These are phyloP conservation scores for Apium graveolens DNA, from an alignment of 129 eudicot species.

Conservation along the genomic window DNA sequence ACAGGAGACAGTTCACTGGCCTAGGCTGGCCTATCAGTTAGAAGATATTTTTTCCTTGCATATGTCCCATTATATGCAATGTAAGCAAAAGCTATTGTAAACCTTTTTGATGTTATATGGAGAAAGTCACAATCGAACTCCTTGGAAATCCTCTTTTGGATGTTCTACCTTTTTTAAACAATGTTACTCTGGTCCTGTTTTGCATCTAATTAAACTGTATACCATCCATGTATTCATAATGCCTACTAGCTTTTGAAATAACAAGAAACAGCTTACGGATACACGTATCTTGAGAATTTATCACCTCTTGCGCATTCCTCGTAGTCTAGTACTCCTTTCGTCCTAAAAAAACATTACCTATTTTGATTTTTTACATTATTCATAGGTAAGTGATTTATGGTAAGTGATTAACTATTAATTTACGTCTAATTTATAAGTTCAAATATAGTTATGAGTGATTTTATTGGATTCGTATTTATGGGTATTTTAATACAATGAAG, in stretches of 20 bases:
- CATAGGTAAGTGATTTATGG: too few species aligned
- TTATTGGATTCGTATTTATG: too few species aligned
- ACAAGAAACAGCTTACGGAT: background rate
- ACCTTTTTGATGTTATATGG: background rate
- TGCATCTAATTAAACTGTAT: background rate
- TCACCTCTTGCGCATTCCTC: too few species aligned
- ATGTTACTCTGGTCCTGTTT: background rate
- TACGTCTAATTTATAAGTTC: too few species aligned
- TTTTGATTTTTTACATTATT: too few species aligned
- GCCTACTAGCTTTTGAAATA: background rate
- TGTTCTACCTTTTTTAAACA: background rate
- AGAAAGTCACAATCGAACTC: background rate
- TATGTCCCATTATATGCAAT: background rate
- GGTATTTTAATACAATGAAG: too few species aligned
- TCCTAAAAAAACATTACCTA: too few species aligned
- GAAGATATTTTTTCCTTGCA: background rate
- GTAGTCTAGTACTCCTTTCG: too few species aligned
- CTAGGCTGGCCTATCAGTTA: background rate
- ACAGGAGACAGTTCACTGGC: background rate
- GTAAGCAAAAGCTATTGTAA: constrained; percentile 3
- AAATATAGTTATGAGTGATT: too few species aligned
- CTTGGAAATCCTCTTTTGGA: too few species aligned
- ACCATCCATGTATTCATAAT: background rate
- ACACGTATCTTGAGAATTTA: too few species aligned
- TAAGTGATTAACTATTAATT: too few species aligned